Evolutionary conservation across 371 early-diverging fungal genomes (phyloP).

Genomic region (Dichotomocladium elegans): DNA sequence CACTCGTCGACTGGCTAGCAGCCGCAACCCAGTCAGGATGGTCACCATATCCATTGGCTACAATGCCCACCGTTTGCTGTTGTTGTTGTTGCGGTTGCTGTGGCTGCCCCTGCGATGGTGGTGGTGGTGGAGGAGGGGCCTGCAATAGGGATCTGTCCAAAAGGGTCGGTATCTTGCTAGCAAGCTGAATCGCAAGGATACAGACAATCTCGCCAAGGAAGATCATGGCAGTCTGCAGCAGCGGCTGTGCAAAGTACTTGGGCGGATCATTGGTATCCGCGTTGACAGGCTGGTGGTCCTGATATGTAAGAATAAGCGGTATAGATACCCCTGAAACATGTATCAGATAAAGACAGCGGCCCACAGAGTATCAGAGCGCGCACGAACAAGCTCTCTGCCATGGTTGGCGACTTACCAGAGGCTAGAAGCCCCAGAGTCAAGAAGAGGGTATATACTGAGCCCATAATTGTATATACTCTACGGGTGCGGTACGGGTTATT

Average conservation of each 20-base stretch:
- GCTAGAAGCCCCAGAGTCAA: slow-evolving; percentile 18
- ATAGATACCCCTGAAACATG: slow-evolving; percentile 33
- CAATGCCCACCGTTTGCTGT: neutral
- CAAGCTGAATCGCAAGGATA: slow-evolving; percentile 34
- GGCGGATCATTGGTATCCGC: slow-evolving; percentile 13
- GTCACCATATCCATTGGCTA: slow-evolving; percentile 8
- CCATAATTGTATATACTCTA: slow-evolving; percentile 6
- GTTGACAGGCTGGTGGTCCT: slow-evolving; percentile 30
- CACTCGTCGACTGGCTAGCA: slow-evolving; percentile 16
- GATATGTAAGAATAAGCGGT: slow-evolving; percentile 41
- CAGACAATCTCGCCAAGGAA: slow-evolving; percentile 44
- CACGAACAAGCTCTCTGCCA: no score
- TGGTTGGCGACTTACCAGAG: slow-evolving; percentile 7
- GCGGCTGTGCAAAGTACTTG: slow-evolving; percentile 31
- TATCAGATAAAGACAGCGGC: neutral
- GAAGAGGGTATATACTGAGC: slow-evolving; percentile 17
- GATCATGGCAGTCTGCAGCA: slow-evolving; percentile 44
- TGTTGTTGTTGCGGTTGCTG: slow-evolving; percentile 4
- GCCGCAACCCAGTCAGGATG: slow-evolving; percentile 15
- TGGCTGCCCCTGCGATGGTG: slow-evolving; percentile 2
- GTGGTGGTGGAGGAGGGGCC: slow-evolving; percentile 28
- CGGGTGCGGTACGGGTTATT: no score
- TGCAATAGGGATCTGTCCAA: slow-evolving; percentile 32
- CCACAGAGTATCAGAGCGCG: no score
- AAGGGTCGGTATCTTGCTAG: slow-evolving; percentile 27